phyloP scores from a whole-genome alignment of 352 stramenopile species.

The Pythium utonaiense region DNA sequence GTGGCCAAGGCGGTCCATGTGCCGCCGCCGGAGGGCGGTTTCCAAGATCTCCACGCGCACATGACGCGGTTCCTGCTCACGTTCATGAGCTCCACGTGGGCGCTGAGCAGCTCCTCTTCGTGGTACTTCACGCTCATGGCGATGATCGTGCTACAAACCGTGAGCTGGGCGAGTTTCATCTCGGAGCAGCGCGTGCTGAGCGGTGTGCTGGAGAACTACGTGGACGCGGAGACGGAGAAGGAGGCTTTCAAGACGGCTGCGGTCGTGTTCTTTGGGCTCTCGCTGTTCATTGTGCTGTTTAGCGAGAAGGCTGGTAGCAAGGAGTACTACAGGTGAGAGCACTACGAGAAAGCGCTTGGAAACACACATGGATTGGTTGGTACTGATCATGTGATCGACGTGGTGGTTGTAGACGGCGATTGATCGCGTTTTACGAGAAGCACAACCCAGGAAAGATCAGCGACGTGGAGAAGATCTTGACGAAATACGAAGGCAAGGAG shows the following conservation, averaged over 20 bases:
- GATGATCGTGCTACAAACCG: constrained; percentile 49
- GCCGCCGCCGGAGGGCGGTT: constrained; percentile 29
- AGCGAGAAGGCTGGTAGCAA: constrained; percentile 24
- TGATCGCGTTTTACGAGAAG: constrained; percentile 68
- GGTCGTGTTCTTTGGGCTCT: constrained; percentile 39
- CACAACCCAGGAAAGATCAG: constrained; percentile 69
- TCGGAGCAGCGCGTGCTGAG: constrained; percentile 28
- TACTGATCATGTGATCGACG: background rate
- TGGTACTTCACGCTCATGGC: constrained; percentile 41
- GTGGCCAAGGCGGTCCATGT: constrained; percentile 33
- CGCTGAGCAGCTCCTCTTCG: constrained; percentile 31
- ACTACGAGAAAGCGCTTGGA: background rate
- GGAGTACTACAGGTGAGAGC: constrained; percentile 43
- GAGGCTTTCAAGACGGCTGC: constrained; percentile 37
- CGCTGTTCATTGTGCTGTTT: constrained; percentile 53
- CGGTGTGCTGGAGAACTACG: constrained; percentile 4
- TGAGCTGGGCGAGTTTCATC: constrained; percentile 48
- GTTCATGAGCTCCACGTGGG: constrained; percentile 46
- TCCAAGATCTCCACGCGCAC: constrained; percentile 30
- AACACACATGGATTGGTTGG: background rate
- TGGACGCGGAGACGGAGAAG: constrained; percentile 47
- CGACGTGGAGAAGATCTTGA: constrained; percentile 57
- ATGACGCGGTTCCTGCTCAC: constrained; percentile 59
- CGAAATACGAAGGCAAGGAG: constrained; percentile 77
- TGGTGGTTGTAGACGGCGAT: constrained; percentile 29